Evolutionary conservation across 2,329 filamentous ascomycete genomes (phyloP), one percentile per base, ranked within the genome.

Genomic region (Scedosporium minutisporum): DNA sequence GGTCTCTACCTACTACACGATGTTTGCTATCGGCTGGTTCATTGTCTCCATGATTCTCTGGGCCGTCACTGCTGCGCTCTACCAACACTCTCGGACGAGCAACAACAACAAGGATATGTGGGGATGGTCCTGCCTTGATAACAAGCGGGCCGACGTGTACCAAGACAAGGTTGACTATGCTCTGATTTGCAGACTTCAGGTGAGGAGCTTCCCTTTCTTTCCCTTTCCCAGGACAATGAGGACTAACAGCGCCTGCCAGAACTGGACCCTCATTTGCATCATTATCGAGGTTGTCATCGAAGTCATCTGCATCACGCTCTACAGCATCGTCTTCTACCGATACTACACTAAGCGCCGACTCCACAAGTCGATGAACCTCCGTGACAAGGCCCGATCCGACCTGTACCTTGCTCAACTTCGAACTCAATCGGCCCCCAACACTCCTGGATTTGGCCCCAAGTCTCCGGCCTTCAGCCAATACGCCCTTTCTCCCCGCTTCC

Each of bases 51-150:
- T 96, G 74, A 77, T 96, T 70, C 90, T 99, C 81, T 99, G 95
- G 95, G 87, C 88, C 62, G 80, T 95, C 41, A 92, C 91, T 38
- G 93, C 93, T 46, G 91, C 87, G 64, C 77, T 96, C 63, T 84
- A 97, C 69, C 92, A 97, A 73, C 84, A 89, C 69, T 86, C 86
- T 63, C 89, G 88, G 73, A 83, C 86, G 69, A 89, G 83, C 71
- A 71, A 72, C 71, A 78, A 85, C 66, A 90, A 89, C 71, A 86
- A 96, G 75, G 95, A 99, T 75, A 85, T 99, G 75, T 99, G 95
- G 95, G 93, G 93, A 64, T 99, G 95, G 95, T 86, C 91, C n/a
- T 99, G 95, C 75, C 88, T 93, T 63, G 84, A 96, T 70, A 97
- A 97, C 74, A 86, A 87, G 67, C 87, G 93, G 65, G 79, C 87